Percentiles rank a stretch among this genome's conserved stretches.
These are phyloP conservation scores for Trametes pubescens DNA, from an alignment of 1,284 basidiomycete species.

Conservation along the genomic window DNA sequence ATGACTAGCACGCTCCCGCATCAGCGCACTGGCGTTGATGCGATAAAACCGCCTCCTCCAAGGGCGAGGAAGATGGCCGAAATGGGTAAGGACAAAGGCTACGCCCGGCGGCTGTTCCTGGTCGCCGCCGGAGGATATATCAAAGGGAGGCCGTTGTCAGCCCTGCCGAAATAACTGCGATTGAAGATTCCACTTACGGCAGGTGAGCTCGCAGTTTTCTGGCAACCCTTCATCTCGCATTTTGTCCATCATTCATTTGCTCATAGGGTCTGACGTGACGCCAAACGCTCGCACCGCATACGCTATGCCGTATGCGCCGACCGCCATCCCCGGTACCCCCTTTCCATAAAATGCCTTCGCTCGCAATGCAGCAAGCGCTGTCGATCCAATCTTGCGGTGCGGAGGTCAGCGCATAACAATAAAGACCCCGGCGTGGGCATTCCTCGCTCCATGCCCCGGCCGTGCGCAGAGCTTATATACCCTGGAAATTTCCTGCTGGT, in stretches of 20 bases:
- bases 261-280: slow-evolving; percentile 29
- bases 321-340: slow-evolving; percentile 39
- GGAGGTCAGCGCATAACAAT: slow-evolving; percentile 43
- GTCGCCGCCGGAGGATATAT: slow-evolving; percentile 32
- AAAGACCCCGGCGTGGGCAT: slow-evolving; percentile 46
- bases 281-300: slow-evolving; percentile 35
- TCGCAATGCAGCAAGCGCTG: slow-evolving; percentile 44
- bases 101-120: slow-evolving; percentile 26
- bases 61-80: slow-evolving; percentile 21
- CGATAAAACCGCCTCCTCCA: not conserved
- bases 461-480: slow-evolving; percentile 33
- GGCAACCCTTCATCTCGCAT: slow-evolving; percentile 21
- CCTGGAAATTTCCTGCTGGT: slow-evolving; percentile 4
- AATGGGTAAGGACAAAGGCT: slow-evolving; percentile 35
- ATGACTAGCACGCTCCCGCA: not conserved
- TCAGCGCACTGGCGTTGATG: not conserved
- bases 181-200: slow-evolving; percentile 25
- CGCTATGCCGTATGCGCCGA: slow-evolving; percentile 28
- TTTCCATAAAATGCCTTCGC: slow-evolving; percentile 50
- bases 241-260: slow-evolving; percentile 30
- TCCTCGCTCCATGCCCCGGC: slow-evolving; percentile 32
- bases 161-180: slow-evolving; percentile 22
- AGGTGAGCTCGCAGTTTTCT: slow-evolving; percentile 14
- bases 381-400: slow-evolving; percentile 51
- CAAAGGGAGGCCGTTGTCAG: slow-evolving; percentile 31